Evolutionary conservation across 192 early-diverging fungal genomes (phyloP), one percentile per base, ranked within the genome.

Genomic region (Gonapodya prolifera): DNA sequence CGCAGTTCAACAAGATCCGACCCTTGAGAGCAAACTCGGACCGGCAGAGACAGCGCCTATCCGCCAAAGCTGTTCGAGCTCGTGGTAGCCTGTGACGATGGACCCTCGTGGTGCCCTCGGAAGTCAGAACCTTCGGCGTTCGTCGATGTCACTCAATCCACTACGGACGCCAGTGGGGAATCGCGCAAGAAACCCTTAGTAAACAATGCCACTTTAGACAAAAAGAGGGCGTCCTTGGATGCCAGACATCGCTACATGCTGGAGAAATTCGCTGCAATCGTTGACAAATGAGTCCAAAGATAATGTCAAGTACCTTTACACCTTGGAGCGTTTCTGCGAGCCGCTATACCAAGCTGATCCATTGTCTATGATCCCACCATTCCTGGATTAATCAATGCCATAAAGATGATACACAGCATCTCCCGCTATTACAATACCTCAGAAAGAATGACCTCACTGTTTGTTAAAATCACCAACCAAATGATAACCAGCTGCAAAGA

Each of bases 381-480:
- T 69, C 89, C 89, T 0, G 89, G 89, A 1, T 80, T 90, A 31
- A 89, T 90, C 76, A 89, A 90, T 70, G 89, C 89, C n/a, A 89
- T 90, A 35, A 90, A 90, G 77, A 90, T 90, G 89, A 89, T 76
- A 30, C 34, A 0, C 13, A 85, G 83, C 74, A 89, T 90, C 70
- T 90, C 89, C n/a, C 81, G 87, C 1, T 89, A 89, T 78, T 89
- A 89, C 81, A 89, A 90, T 80, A 89, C 89, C 13, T 90, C 89
- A 0, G 89, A 90, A 77, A 74, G 89, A 33, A 90, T 90, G 87
- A 90, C 89, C 0, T 88, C 87, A 0, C 80, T 90, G 70, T 89
- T 90, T 78, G 89, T 90, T 30, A 90, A 90, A 76, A 86, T 90
- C 36, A 89, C 89, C n/a, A 90, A 90, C 81, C 89, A 90, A 78